Evolutionary conservation across 129 eudicot species (phyloP).

Genomic region (Silybum marianum): DNA sequence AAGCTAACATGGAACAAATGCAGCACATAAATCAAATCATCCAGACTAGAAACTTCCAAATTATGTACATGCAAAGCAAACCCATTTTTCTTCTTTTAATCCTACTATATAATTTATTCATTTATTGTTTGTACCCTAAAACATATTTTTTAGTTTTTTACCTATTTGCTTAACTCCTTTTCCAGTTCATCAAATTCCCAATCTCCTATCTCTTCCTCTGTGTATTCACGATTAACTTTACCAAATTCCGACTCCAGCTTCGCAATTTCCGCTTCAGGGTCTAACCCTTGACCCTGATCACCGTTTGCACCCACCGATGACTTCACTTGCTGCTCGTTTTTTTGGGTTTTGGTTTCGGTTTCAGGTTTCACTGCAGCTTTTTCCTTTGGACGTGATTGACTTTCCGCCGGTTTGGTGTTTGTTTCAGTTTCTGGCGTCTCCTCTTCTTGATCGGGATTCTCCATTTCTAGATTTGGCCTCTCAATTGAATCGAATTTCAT

Average conservation of each 20-base stretch:
- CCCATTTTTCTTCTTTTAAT: conserved; percentile 1
- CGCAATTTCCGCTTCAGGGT: conserved; percentile 77
- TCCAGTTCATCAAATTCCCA: conserved; percentile 99
- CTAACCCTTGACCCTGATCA: conserved; percentile 65
- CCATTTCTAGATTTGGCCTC: conserved; percentile 81
- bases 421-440: conserved; percentile 38
- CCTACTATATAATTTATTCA: not conserved
- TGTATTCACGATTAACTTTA: conserved; percentile 60
- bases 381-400: conserved; percentile 28
- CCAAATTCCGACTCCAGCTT: conserved; percentile 90
- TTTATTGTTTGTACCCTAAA: conserved; percentile 18
- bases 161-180: conserved; percentile 61
- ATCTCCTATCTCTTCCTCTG: conserved; percentile 80
- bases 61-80: conserved; percentile 30
- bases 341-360: conserved; percentile 27
- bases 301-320: conserved; percentile 39
- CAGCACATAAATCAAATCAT: conserved; percentile 28
- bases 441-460: conserved; percentile 51
- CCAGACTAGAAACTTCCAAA: conserved; percentile 18
- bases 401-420: conserved; percentile 41
- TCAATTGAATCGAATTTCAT: conserved; percentile 81
- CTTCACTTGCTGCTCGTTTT: conserved; percentile 33
- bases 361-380: conserved; percentile 27
- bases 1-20: conserved; percentile 24
- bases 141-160: too few relatives aligned